Conservation (phyloP, 345 rosid species). For the Corchorus capsularis region DNA sequence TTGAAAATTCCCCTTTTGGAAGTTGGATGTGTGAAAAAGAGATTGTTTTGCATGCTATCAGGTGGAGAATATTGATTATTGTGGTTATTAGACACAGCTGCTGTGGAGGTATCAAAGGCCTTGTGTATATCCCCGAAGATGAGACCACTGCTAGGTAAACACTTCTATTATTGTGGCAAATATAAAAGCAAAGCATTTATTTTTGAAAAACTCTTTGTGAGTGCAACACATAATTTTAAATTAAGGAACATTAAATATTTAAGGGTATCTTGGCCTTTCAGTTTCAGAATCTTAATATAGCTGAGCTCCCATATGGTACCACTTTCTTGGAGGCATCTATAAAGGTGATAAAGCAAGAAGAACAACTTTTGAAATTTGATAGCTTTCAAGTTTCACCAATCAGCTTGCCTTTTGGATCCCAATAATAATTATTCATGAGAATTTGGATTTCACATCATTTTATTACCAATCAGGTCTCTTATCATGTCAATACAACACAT, state of each 20-base stretch:
- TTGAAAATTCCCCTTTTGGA: slow-evolving; percentile 3
- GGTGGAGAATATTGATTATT: slow-evolving; percentile 93
- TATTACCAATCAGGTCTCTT: background rate
- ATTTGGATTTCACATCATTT: background rate
- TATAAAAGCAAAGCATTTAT: background rate
- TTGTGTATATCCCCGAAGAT: slow-evolving; percentile 74
- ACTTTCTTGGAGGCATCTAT: slow-evolving; percentile 33
- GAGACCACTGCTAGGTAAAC: slow-evolving; percentile 57
- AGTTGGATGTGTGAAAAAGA: slow-evolving; percentile 10
- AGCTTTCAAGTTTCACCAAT: background rate
- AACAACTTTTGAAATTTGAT: slow-evolving; percentile 3
- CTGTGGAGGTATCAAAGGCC: slow-evolving; percentile 97
- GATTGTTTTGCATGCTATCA: slow-evolving; percentile 24
- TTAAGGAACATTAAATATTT: background rate
- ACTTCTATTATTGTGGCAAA: background rate
- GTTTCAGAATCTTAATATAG: slow-evolving; percentile 7
- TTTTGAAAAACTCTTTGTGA: background rate
- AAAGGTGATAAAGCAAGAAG: slow-evolving; percentile 14
- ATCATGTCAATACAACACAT: background rate
- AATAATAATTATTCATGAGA: background rate
- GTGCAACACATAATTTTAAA: background rate
- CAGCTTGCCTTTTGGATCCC: background rate
- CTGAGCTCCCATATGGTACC: too few species aligned
- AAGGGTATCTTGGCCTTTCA: slow-evolving; percentile 6
- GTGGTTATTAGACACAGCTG: slow-evolving; percentile 92